phyloP scores from a whole-genome alignment of 106 monocot species.

The Allium fistulosum region DNA sequence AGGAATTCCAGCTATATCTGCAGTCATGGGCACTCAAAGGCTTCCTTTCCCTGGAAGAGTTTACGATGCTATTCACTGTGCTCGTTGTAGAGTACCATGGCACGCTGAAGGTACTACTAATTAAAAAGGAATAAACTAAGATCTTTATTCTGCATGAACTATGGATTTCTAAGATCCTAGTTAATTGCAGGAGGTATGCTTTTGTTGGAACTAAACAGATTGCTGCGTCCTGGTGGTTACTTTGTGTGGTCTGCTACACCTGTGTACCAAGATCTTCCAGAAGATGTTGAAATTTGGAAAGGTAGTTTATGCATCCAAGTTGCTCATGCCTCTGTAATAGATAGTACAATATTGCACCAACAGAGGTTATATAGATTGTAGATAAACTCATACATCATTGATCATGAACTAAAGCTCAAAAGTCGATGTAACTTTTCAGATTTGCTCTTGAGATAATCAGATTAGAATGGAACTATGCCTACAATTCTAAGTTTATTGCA shows the following conservation, averaged over 20 bases:
- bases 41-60: slow-evolving; percentile 76
- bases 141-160: not conserved
- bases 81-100: slow-evolving; percentile 92
- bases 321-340: too few species aligned
- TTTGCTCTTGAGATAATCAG: too few species aligned
- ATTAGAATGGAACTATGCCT: not conserved
- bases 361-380: too few species aligned
- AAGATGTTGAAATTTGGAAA: slow-evolving; percentile 80
- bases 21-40: slow-evolving; percentile 91
- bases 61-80: slow-evolving; percentile 89
- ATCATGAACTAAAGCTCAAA: too few species aligned
- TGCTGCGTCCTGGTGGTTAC: slow-evolving; percentile 82
- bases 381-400: too few species aligned
- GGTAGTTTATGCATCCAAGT: slow-evolving; percentile 21
- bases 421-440: too few species aligned
- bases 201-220: slow-evolving; percentile 78
- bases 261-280: slow-evolving; percentile 54
- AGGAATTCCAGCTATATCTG: slow-evolving; percentile 86
- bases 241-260: slow-evolving; percentile 97
- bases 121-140: not conserved
- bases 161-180: not conserved
- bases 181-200: slow-evolving; percentile 65
- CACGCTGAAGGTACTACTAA: slow-evolving; percentile 70
- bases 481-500: not conserved
- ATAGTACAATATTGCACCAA: too few species aligned